These are phyloP conservation scores for Naganishia vishniacii DNA, from an alignment of 768 basidiomycete genomes.

Conservation along the genomic window DNA sequence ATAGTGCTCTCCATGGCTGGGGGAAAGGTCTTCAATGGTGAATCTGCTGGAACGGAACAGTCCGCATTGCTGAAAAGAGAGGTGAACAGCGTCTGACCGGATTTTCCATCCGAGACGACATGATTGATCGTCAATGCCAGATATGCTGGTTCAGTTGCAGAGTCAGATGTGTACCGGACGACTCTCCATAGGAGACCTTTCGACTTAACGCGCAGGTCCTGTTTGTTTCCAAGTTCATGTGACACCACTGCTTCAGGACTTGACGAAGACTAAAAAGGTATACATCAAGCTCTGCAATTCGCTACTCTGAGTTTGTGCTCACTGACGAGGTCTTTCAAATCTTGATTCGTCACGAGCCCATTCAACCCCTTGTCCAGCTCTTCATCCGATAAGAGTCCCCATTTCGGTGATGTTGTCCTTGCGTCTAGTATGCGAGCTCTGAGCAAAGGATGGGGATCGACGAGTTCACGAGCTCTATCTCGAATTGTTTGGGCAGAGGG, in stretches of 20 bases:
- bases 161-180: background rate
- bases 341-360: background rate
- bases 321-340: background rate
- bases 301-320: too few species aligned
- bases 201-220: background rate
- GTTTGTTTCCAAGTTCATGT: background rate
- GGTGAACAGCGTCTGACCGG: background rate
- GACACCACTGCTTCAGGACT: background rate
- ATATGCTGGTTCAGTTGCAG: background rate
- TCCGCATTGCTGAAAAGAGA: background rate
- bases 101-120: conserved; percentile 13
- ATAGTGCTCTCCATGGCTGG: conserved; percentile 1
- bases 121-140: conserved; percentile 2
- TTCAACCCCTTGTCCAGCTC: background rate
- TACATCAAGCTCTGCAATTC: too few species aligned
- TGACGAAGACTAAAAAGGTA: too few species aligned
- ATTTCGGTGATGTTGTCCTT: conserved; percentile 8
- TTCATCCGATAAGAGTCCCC: background rate
- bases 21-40: background rate
- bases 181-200: background rate
- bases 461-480: background rate
- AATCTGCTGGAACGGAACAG: background rate
- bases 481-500: background rate
- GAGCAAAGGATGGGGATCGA: background rate
- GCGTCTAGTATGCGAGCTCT: background rate